Evolutionary conservation across 331 rosid genomes (phyloP).

Genomic region (Quercus phellos): DNA sequence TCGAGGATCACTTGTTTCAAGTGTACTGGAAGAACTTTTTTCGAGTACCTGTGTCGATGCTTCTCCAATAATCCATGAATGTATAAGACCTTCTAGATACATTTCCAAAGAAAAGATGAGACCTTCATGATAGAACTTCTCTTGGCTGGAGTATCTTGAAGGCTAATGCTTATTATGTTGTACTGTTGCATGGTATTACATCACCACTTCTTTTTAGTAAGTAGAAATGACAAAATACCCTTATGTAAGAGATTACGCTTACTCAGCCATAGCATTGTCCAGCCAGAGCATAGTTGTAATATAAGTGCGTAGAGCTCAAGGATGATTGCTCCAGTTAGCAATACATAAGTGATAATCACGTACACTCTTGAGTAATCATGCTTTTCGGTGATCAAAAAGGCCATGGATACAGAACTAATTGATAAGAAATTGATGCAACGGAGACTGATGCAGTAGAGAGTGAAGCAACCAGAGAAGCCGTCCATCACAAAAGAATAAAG

Average conservation of each 20-base stretch:
- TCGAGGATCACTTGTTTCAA: neutral
- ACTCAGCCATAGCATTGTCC: slow-evolving; percentile 13
- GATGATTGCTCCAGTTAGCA: neutral
- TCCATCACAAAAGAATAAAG: no score
- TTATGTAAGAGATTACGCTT: neutral
- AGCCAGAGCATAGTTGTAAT: slow-evolving; percentile 3
- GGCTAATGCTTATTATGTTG: neutral
- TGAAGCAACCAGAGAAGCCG: no score
- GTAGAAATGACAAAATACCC: neutral
- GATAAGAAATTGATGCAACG: no score
- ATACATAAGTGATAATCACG: neutral
- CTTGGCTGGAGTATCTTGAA: neutral
- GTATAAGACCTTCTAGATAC: neutral
- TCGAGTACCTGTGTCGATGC: neutral
- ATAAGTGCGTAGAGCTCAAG: neutral
- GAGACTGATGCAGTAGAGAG: no score
- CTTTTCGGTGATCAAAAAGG: no score
- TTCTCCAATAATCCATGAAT: neutral
- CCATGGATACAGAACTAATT: no score
- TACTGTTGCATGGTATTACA: neutral
- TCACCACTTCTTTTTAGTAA: neutral
- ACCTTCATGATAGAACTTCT: neutral
- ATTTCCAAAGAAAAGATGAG: neutral
- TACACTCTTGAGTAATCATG: no score
- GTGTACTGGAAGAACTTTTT: neutral